Evolutionary conservation across 768 basidiomycete genomes (phyloP).

Genomic region (Kwoniella heveanensis): DNA sequence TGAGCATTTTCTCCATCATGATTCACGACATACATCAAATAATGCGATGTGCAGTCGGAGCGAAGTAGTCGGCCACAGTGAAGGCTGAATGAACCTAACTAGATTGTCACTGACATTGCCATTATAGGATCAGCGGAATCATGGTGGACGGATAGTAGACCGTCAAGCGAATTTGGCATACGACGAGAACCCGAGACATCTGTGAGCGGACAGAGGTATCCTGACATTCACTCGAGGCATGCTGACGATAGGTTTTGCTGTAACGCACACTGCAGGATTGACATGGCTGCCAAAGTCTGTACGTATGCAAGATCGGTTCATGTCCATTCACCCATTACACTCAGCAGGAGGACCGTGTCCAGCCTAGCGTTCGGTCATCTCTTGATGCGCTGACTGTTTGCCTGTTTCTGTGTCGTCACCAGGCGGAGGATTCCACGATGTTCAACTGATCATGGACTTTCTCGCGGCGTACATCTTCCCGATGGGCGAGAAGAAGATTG

Average conservation of each 20-base stretch:
- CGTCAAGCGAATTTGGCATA: constrained; percentile 56
- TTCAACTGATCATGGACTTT: constrained; percentile 79
- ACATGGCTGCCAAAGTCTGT: constrained; percentile 63
- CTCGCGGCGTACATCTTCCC: constrained; percentile 76
- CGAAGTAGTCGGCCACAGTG: too few species aligned
- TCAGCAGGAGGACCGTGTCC: too few species aligned
- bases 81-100: too few species aligned
- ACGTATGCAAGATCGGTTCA: too few species aligned
- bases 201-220: too few species aligned
- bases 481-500: constrained; percentile 63
- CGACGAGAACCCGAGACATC: constrained; percentile 59
- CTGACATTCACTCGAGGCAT: too few species aligned
- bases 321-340: too few species aligned
- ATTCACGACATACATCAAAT: too few species aligned
- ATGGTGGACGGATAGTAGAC: constrained; percentile 59
- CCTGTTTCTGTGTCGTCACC: not conserved
- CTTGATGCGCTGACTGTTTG: too few species aligned
- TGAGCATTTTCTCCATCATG: constrained; percentile 45
- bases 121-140: constrained; percentile 63
- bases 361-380: not conserved
- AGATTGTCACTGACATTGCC: too few species aligned
- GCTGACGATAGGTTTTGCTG: constrained; percentile 7
- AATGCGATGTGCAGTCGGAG: too few species aligned
- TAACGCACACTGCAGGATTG: constrained; percentile 46
- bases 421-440: constrained; percentile 72